Evolutionary conservation across 2,329 filamentous ascomycete genomes (phyloP), one percentile per base, ranked within the genome.

Genomic region (Ceratocystis ficicola): DNA sequence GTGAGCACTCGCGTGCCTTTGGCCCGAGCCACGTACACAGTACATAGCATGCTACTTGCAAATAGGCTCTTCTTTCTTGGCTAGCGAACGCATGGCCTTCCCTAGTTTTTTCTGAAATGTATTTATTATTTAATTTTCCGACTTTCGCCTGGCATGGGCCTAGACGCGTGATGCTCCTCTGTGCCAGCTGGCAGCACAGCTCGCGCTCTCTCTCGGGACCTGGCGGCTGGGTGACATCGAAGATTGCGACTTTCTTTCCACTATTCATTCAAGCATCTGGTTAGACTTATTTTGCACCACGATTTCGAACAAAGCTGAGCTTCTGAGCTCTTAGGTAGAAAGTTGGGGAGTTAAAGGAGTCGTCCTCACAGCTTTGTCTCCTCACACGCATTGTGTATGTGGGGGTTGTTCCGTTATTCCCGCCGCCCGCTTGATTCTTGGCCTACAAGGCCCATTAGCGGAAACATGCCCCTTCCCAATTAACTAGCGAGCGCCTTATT

Each of bases 171-270:
- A 12, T 15, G 22, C 46, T 48, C 44, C 2, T 12, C 17, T 48
- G 44, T 20, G 25, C n/a, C 52, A 59, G 25, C 52, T 59, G 25
- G 10, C 52, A 59, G n/a, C 25, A 8, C 52, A 59, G 15, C 46
- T n/a, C 17, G 10, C 46, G 46, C 46, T 36, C 10, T 12, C 20
- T 8, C 4, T 59, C 52, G 25, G 52, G 17, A 59, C 52, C n/a
- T 59, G 52, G 17, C 52, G 6, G 28, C 17, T 59, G 12, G 46
- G 52, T 59, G 52, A 59, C 52, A 59, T 59, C 32, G 52, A 59
- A 59, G 52, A 59, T 59, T 59, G 52, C 25, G 52, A 59, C 52
- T 59, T 32, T 12, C 52, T 17, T 15, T 7, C 5, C 4, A 30
- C 12, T 8, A 4, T 59, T n/a, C 3, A 36, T 59, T 59, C 52